Conservation (phyloP, 179 eudicot genomes). For the Gypsophila paniculata region DNA sequence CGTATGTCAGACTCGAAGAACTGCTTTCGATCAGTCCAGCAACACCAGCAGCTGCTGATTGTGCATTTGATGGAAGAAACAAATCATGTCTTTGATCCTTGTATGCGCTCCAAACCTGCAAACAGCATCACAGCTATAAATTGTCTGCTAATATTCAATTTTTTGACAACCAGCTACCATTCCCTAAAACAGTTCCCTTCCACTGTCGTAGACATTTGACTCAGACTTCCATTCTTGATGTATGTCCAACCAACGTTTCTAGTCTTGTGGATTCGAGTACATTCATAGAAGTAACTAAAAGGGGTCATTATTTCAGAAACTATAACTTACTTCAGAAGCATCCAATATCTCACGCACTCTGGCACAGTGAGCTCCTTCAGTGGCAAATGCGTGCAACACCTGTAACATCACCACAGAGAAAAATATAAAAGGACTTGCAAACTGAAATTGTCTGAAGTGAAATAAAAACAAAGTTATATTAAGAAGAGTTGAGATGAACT, state of each 20-base stretch:
- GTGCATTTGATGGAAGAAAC: conserved; percentile 97
- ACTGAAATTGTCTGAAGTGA: no score
- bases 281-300: not conserved
- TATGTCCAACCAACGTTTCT: not conserved
- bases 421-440: not conserved
- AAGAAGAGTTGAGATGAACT: no score
- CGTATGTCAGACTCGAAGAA: conserved; percentile 67
- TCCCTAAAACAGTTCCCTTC: not conserved
- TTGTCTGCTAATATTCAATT: no score
- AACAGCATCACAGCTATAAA: conserved; percentile 1
- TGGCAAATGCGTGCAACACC: conserved; percentile 97
- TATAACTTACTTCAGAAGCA: conserved; percentile 72
- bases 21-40: conserved; percentile 92
- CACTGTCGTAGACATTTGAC: not conserved
- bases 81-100: conserved; percentile 96
- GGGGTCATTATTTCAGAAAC: not conserved
- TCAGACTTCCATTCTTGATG: not conserved
- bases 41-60: conserved; percentile 93
- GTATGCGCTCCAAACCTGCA: conserved; percentile 95
- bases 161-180: not conserved
- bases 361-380: conserved; percentile 90
- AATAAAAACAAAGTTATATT: no score
- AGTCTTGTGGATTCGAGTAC: no score
- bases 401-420: conserved; percentile 30
- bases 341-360: conserved; percentile 86